Evolutionary conservation across 139 green algal species (phyloP).

Genomic region (Zygnema cylindricum): DNA sequence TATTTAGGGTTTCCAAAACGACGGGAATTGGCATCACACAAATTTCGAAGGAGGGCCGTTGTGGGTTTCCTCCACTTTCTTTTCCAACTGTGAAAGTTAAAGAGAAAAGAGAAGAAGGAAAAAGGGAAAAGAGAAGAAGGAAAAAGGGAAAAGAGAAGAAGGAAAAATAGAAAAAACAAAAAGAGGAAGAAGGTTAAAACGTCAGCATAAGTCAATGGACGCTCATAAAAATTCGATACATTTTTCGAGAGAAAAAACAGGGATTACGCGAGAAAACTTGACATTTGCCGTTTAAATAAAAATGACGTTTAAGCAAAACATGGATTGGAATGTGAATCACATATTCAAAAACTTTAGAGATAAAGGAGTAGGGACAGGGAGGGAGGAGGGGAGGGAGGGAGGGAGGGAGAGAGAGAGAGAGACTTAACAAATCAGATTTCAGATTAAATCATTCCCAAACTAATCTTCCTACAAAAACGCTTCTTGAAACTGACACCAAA

Average conservation of each 20-base stretch:
- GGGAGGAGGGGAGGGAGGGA: neutral
- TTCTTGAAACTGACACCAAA: too few relatives aligned
- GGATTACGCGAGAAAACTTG: too few relatives aligned
- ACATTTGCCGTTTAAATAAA: too few relatives aligned
- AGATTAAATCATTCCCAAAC: too few relatives aligned
- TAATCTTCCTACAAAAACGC: too few relatives aligned
- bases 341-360: too few relatives aligned
- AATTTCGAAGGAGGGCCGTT: neutral
- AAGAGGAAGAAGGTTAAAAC: neutral
- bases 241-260: too few relatives aligned
- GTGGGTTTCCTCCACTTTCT: neutral
- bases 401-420: neutral
- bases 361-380: slow-evolving; percentile 5
- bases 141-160: neutral
- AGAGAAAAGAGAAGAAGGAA: too few relatives aligned
- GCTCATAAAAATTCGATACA: too few relatives aligned
- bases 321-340: too few relatives aligned
- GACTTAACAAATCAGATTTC: neutral
- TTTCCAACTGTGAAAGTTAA: too few relatives aligned
- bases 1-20: slow-evolving; percentile 7
- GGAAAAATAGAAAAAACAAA: neutral
- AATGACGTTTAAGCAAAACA: too few relatives aligned
- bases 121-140: neutral
- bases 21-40: neutral
- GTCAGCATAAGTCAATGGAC: neutral